Base-by-base conservation (phyloP, 768 basidiomycete genomes). In the Suillus alpinus region DNA sequence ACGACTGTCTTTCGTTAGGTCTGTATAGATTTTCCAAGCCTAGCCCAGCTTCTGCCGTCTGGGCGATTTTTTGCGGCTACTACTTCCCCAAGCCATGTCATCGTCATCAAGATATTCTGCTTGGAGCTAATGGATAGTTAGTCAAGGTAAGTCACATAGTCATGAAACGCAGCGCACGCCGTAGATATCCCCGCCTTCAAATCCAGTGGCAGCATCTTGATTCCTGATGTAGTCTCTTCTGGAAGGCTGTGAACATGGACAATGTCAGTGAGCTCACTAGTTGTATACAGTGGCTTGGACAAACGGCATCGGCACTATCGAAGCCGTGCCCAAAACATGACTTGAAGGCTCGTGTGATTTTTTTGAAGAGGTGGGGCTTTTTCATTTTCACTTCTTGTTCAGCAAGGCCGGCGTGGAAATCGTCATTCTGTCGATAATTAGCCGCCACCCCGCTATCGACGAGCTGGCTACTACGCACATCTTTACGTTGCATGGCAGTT, bases 81-180 rank as follows among this genome's bases (percentile, higher is more conserved):
- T 62, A 10, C 23, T 6, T 16, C 68, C 68, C 69, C 69, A 72
- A 4, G 66, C 68, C 68, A 68, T 72, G 58, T 70, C 61, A 39
- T 72, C 66, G 4, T 70, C 68, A 34, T 70, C 70, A 49, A 70
- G 20, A 34, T 68, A 68, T 62, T 70, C 64, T 14, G 70, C 70
- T 56, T 64, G 61, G 46, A 60, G 9, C 69, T 70, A 59, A 37
- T 6, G 20, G 39, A 16, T 10, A 29, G 23, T 50, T 9, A 67
- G 52, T 51, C 6, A 47, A 20, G 16, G 50, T 16, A 26, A 60
- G 4, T 44, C 12, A 34, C 20, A 36, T 12, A 2, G 16, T 52
- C 36, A 29, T 37, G 1, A 41, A 20, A 59, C n/a, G 29, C 23
- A 26, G 51, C 70, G 43, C 39, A 71, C 69, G 32, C 69, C 69